phyloP scores from a whole-genome alignment of 179 eudicot species.

The Amaranthus tricolor region DNA sequence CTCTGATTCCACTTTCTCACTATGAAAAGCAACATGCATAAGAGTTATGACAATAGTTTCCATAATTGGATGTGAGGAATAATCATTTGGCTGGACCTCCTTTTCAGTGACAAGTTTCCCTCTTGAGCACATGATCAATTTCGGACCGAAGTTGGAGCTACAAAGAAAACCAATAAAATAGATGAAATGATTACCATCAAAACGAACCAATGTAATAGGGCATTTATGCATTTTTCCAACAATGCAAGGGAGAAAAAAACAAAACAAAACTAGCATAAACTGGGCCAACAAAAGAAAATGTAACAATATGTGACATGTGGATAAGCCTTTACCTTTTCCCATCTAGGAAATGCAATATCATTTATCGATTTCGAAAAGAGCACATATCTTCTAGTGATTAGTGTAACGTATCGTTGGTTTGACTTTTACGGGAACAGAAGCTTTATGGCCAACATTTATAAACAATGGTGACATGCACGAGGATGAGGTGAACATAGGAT shows the following conservation, averaged over 20 bases:
- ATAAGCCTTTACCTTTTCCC: neutral
- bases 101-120: slow-evolving; percentile 58
- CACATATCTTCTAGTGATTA: neutral
- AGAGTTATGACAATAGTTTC: slow-evolving; percentile 85
- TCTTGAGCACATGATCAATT: slow-evolving; percentile 61
- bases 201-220: neutral
- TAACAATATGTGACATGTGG: neutral
- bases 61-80: slow-evolving; percentile 54
- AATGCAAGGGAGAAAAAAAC: neutral
- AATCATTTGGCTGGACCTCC: slow-evolving; percentile 59
- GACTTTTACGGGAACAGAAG: neutral
- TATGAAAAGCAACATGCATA: slow-evolving; percentile 70
- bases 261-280: neutral
- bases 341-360: neutral
- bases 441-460: too few species aligned
- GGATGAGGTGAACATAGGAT: neutral
- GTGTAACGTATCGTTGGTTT: neutral
- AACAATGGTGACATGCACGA: neutral
- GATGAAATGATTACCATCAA: neutral
- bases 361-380: neutral
- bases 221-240: neutral
- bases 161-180: slow-evolving; percentile 13
- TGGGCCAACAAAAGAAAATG: neutral
- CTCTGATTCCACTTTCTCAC: slow-evolving; percentile 91
- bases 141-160: slow-evolving; percentile 82